Conservation (phyloP, 2,329 filamentous ascomycete species). For the Ascosphaera aggregata region DNA sequence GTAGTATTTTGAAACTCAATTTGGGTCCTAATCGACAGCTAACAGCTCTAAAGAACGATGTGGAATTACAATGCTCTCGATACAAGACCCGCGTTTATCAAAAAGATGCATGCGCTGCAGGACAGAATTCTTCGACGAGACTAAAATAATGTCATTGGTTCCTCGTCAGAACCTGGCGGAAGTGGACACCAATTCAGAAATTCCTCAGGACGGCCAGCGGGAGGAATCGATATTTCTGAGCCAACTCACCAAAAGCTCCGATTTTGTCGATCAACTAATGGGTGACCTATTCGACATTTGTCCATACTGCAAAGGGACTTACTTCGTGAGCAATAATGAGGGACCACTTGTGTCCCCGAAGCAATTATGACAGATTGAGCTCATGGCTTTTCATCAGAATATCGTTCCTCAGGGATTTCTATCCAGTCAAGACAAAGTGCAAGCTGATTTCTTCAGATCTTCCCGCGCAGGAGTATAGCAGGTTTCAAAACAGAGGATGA, state of each 20-base stretch:
- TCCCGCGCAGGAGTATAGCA: too few species aligned
- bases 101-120: conserved; percentile 31
- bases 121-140: conserved; percentile 14
- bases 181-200: neutral
- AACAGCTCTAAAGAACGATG: conserved; percentile 23
- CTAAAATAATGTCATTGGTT: neutral
- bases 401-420: too few species aligned
- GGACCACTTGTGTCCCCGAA: neutral
- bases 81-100: conserved; percentile 29
- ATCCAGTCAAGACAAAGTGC: too few species aligned
- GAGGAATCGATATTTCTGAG: too few species aligned
- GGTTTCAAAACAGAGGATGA: too few species aligned
- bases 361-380: too few species aligned
- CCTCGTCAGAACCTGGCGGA: neutral
- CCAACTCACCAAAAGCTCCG: too few species aligned
- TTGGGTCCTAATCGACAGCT: conserved; percentile 3
- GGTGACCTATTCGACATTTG: conserved; percentile 5
- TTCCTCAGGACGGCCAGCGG: too few species aligned
- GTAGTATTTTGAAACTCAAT: conserved; percentile 2
- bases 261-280: conserved; percentile 1
- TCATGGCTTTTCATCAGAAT: too few species aligned
- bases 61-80: conserved; percentile 28
- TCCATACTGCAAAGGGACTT: conserved; percentile 4
- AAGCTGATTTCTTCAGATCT: too few species aligned
- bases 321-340: neutral